These are phyloP conservation scores for Albifimbria verrucaria DNA, from an alignment of 2,329 filamentous ascomycete genomes.

Conservation along the genomic window DNA sequence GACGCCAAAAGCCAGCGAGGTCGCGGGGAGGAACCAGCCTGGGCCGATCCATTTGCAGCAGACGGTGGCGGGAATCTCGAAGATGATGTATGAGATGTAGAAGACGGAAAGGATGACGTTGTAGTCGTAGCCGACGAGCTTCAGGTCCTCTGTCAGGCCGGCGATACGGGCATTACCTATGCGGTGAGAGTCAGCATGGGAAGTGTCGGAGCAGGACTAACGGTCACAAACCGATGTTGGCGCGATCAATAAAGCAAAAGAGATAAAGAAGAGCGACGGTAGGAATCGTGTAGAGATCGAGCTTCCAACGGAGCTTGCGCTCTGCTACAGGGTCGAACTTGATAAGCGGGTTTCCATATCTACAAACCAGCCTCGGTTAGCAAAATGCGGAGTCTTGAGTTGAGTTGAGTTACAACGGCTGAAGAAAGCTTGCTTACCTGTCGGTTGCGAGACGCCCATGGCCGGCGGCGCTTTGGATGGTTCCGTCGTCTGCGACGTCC, in stretches of 20 bases:
- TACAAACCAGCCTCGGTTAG: neutral
- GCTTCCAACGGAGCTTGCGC: slow-evolving; percentile 46
- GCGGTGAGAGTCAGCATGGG: neutral
- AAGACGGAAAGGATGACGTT: slow-evolving; percentile 60
- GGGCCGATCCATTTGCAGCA: slow-evolving; percentile 63
- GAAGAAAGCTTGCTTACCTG: neutral
- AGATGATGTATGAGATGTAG: slow-evolving; percentile 63
- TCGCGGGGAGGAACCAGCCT: slow-evolving; percentile 60
- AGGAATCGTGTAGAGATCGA: slow-evolving; percentile 57
- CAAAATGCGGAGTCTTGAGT: too few relatives aligned
- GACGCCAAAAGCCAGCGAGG: slow-evolving; percentile 56
- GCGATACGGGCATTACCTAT: slow-evolving; percentile 56
- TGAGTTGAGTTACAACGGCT: too few relatives aligned
- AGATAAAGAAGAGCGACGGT: slow-evolving; percentile 59
- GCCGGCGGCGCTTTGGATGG: neutral
- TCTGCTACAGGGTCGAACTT: slow-evolving; percentile 14
- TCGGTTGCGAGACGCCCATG: neutral
- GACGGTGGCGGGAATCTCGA: slow-evolving; percentile 62
- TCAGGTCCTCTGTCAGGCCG: slow-evolving; percentile 52
- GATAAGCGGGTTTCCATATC: slow-evolving; percentile 5
- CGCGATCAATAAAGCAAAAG: slow-evolving; percentile 64
- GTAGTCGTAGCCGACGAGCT: slow-evolving; percentile 55
- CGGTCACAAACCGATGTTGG: neutral
- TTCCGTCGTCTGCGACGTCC: neutral
- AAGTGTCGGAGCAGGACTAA: neutral